Evolutionary conservation across 164 flowering plant genomes (phyloP), one percentile per base, ranked within the genome.

Genomic region (Stephania japonica): DNA sequence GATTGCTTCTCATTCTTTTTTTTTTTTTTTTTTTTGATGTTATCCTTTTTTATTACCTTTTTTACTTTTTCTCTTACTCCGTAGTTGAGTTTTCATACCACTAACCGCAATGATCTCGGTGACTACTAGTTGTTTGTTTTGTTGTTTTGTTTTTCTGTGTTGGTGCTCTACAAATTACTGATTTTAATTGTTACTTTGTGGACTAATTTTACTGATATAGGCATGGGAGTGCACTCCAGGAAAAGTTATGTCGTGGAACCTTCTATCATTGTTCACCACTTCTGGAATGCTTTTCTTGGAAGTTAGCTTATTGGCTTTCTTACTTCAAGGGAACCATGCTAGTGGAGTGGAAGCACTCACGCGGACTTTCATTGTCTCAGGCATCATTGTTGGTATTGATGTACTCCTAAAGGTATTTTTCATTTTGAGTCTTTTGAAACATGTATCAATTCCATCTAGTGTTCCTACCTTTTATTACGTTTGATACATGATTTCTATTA

Each of bases 331-430:
- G 47, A 86, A 82, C 72, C 84, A 86, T 81, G 86, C 84, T 0
- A 90, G 85, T 80, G 93, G 97, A 21, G 75, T 86, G 78, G 93
- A 92, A 80, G 88, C 91, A 41, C 78, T 94, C 62, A 84, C 91
- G 26, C 87, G 88, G 19, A 89, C 95, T 21, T 92, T 92, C 76
- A 75, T 83, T 26, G 75, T 91, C 72, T 92, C 99, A 9, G 97
- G 94, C 61, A 38, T 85, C 25, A 67, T 91, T 79, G 91, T 92
- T 78, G 91, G 88, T 50, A 70, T 83, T 43, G 97, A 92, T 81
- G 53, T 90, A 44, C 81, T 92, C 69, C 84, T 92, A 47, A 89
- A 90, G 97, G 97, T 94, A 80, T 24, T 59, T 12, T 59, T 64
- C 71, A 42, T 13, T 44, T 21, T 72, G n/a, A 5, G 18, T 56